Conservation (phyloP, 2,329 filamentous ascomycete genomes). For the Diaporthe nobilis region DNA sequence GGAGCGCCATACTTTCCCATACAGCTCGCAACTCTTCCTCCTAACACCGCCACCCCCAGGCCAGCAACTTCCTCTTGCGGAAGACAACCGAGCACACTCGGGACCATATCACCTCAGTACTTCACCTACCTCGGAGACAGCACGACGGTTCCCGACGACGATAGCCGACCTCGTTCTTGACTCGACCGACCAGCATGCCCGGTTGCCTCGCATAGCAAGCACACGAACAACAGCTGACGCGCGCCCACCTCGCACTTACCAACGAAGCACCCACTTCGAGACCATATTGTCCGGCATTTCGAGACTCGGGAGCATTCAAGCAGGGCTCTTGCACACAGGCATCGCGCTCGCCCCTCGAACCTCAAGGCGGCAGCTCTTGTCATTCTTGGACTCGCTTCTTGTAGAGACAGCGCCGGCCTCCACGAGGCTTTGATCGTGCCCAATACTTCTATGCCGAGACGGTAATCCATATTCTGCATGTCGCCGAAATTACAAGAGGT, state of each 20-base stretch:
- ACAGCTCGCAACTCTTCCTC: slow-evolving; percentile 8
- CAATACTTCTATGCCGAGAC: slow-evolving; percentile 21
- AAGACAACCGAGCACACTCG: slow-evolving; percentile 14
- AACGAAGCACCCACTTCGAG: background rate
- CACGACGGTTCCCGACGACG: slow-evolving; percentile 21
- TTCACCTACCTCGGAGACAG: background rate
- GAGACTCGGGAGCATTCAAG: background rate
- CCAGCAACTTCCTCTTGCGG: background rate
- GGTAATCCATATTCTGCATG: slow-evolving; percentile 58
- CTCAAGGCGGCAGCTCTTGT: background rate
- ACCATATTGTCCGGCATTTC: background rate
- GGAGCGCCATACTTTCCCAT: slow-evolving; percentile 31
- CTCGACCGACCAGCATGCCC: slow-evolving; percentile 29
- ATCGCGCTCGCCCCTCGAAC: background rate
- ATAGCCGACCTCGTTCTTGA: slow-evolving; percentile 3
- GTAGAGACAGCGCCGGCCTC: slow-evolving; percentile 14
- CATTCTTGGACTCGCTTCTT: background rate
- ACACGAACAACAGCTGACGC: slow-evolving; percentile 8
- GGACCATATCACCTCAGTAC: slow-evolving; percentile 9
- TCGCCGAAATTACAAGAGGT: slow-evolving; percentile 74
- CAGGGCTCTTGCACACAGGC: background rate
- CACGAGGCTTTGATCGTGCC: slow-evolving; percentile 37
- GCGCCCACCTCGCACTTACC: background rate
- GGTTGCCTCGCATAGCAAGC: slow-evolving; percentile 22
- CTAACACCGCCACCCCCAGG: slow-evolving; percentile 22